A percentile compares a stretch with the other conserved stretches of the same genome.
Evolutionary conservation across 441 rosid species (phyloP).

Genomic region (Erodium moschatum): DNA sequence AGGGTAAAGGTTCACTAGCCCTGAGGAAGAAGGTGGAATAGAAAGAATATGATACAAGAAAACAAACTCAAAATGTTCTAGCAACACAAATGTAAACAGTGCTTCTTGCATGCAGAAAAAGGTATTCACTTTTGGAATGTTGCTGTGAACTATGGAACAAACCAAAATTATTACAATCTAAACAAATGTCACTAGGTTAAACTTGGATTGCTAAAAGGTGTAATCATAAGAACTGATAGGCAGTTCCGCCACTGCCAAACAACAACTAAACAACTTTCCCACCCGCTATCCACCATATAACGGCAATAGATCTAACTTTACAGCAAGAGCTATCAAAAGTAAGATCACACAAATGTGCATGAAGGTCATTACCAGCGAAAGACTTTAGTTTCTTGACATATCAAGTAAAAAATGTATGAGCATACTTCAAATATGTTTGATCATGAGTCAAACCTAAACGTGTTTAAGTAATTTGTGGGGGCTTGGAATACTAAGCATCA

Average conservation of each 20-base stretch:
- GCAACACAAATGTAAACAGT: neutral
- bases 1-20: neutral
- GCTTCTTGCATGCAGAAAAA: neutral
- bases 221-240: neutral
- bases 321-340: no score
- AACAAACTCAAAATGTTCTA: neutral
- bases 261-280: neutral
- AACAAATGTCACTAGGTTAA: neutral
- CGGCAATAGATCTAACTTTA: no score
- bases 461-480: neutral
- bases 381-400: neutral
- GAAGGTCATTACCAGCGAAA: neutral
- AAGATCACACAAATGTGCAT: neutral
- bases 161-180: neutral
- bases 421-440: neutral
- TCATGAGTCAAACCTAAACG: neutral
- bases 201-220: neutral
- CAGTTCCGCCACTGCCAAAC: neutral
- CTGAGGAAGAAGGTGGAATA: neutral
- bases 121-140: neutral
- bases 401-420: no score
- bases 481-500: neutral
- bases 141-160: neutral
- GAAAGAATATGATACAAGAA: neutral
- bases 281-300: neutral